Evolutionary conservation across 148 eudicot genomes (phyloP).

Genomic region (Rhododendron vialii): DNA sequence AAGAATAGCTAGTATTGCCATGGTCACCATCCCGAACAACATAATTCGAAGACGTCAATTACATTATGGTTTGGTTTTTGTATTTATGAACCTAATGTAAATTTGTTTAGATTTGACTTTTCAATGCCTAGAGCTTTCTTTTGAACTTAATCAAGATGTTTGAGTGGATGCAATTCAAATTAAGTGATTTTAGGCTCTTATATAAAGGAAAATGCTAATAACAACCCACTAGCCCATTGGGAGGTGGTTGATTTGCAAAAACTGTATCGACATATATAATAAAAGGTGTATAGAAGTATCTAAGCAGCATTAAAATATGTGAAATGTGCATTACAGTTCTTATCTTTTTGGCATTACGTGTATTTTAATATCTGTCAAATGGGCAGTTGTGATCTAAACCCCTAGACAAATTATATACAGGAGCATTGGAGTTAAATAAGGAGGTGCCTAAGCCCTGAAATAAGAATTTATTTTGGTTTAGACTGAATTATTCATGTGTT

Average conservation of each 20-base stretch:
- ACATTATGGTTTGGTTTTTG: not conserved
- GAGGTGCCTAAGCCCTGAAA: not conserved
- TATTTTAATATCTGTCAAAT: not conserved
- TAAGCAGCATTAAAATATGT: not conserved
- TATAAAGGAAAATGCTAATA: not conserved
- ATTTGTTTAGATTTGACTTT: not conserved
- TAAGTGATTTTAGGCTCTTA: not conserved
- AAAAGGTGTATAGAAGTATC: not conserved
- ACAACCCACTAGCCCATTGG: not conserved
- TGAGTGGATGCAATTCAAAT: not conserved
- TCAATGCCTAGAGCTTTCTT: not conserved
- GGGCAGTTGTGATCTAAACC: not conserved
- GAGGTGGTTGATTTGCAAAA: not conserved
- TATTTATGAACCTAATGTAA: not conserved
- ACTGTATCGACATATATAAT: not conserved
- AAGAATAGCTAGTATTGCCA: not conserved
- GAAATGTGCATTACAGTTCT: not conserved
- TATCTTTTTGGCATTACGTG: not conserved
- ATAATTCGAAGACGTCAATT: not conserved
- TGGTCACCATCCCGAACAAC: not conserved
- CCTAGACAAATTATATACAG: not conserved
- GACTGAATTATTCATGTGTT: not conserved
- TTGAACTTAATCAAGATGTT: not conserved
- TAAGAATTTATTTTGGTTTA: not conserved
- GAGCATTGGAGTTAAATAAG: not conserved